phyloP scores from a whole-genome alignment of 805 yeast species.

The Saturnispora ahearnii region DNA sequence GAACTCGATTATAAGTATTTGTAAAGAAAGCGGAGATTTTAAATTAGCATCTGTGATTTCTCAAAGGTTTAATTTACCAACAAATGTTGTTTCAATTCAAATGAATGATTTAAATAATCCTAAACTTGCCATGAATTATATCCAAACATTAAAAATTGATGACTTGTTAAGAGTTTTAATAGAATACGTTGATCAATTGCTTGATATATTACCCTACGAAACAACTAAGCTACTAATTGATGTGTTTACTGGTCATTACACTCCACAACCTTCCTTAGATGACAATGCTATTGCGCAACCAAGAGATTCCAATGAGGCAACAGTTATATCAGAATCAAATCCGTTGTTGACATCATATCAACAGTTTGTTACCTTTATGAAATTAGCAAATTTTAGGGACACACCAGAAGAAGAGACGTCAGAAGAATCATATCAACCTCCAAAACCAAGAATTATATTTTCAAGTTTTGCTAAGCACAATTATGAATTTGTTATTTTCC shows the following conservation, averaged over 20 bases:
- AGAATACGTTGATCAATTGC: constrained; percentile 45
- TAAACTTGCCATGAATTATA: constrained; percentile 50
- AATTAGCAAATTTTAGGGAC: constrained; percentile 9
- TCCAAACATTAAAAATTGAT: constrained; percentile 61
- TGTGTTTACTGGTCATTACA: constrained; percentile 80
- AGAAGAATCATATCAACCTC: constrained; percentile 76
- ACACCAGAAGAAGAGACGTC: constrained; percentile 9
- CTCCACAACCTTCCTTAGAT: constrained; percentile 30
- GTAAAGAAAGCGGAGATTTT: constrained; percentile 63
- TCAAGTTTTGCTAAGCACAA: constrained; percentile 82
- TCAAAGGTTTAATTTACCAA: constrained; percentile 62
- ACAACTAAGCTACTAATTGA: constrained; percentile 77
- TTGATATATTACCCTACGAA: constrained; percentile 65
- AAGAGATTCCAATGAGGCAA: constrained; percentile 12
- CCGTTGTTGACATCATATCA: constrained; percentile 51
- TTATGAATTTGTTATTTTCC: constrained; percentile 78
- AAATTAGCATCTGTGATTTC: constrained; percentile 64
- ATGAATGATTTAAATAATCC: constrained; percentile 57
- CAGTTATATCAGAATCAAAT: constrained; percentile 21
- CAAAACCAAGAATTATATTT: constrained; percentile 79
- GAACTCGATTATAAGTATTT: constrained; percentile 54
- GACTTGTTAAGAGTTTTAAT: constrained; percentile 63
- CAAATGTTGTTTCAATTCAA: constrained; percentile 65
- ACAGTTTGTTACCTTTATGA: constrained; percentile 29
- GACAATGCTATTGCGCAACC: constrained; percentile 10